These are phyloP conservation scores for Lasiodiplodia sp. DNA, from an alignment of 2,329 filamentous ascomycete genomes.

Conservation along the genomic window DNA sequence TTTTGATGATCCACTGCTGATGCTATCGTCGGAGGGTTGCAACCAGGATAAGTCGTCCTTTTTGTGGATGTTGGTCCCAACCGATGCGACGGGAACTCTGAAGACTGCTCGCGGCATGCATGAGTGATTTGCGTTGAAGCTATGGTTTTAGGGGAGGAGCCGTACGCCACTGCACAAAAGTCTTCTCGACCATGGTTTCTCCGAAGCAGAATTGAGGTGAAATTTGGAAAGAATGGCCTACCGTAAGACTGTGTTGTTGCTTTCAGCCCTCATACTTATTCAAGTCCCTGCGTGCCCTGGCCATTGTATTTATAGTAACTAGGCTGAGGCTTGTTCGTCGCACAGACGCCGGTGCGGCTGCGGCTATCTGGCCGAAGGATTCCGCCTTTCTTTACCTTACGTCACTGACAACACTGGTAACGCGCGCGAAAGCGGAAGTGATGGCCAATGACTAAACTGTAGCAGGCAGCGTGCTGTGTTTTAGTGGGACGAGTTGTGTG, in stretches of 20 bases:
- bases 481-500: background rate
- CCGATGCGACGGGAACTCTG: constrained; percentile 10
- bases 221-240: background rate
- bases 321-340: background rate
- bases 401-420: background rate
- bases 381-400: constrained; percentile 2
- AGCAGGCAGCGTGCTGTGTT: background rate
- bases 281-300: background rate
- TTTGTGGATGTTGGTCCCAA: constrained; percentile 19
- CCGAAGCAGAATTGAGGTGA: background rate
- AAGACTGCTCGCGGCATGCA: background rate
- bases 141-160: background rate
- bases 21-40: background rate
- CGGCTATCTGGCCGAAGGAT: constrained; percentile 8
- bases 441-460: background rate
- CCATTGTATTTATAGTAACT: constrained; percentile 7
- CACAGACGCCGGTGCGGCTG: background rate
- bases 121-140: background rate
- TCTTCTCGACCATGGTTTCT: background rate
- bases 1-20: background rate
- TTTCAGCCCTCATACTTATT: background rate
- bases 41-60: constrained; percentile 6
- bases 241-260: background rate
- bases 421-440: background rate
- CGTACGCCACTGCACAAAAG: constrained; percentile 9